phyloP scores from a whole-genome alignment of 1,284 basidiomycete genomes.

The Boletus mariae region DNA sequence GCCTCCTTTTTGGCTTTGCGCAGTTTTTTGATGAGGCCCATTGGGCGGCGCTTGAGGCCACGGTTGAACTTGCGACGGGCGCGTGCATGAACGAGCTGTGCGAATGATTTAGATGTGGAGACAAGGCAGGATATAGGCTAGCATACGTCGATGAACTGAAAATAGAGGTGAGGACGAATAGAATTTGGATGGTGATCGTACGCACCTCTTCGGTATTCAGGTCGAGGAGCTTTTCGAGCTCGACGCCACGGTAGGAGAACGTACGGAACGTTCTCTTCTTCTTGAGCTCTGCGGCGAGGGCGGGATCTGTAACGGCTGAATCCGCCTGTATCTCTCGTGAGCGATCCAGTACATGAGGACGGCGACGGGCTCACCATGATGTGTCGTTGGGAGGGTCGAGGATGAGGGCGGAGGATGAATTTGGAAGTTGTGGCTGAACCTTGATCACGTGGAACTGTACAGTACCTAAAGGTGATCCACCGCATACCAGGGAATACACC shows the following conservation, averaged over 20 bases:
- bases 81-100: slow-evolving; percentile 94
- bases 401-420: slow-evolving; percentile 42
- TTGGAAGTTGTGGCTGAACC: slow-evolving; percentile 39
- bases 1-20: slow-evolving; percentile 99
- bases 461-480: slow-evolving; percentile 36
- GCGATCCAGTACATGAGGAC: neutral
- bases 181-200: slow-evolving; percentile 10
- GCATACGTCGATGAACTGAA: slow-evolving; percentile 72
- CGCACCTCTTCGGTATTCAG: slow-evolving; percentile 90
- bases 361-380: slow-evolving; percentile 51
- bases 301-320: slow-evolving; percentile 77
- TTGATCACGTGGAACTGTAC: slow-evolving; percentile 54
- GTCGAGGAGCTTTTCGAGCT: slow-evolving; percentile 96
- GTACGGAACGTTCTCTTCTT: slow-evolving; percentile 98
- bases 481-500: slow-evolving; percentile 6
- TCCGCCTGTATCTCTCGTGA: slow-evolving; percentile 56
- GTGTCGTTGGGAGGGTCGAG: slow-evolving; percentile 33
- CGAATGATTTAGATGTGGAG: slow-evolving; percentile 2
- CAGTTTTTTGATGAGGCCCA: slow-evolving; percentile 99
- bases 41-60: slow-evolving; percentile 96
- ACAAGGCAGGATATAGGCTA: slow-evolving; percentile 9
- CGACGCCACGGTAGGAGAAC: slow-evolving; percentile 97
- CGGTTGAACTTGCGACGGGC: slow-evolving; percentile 98
- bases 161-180: neutral
- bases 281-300: slow-evolving; percentile 91